phyloP scores from a whole-genome alignment of 1,284 basidiomycete genomes.

The Rhodotorula sp. region DNA sequence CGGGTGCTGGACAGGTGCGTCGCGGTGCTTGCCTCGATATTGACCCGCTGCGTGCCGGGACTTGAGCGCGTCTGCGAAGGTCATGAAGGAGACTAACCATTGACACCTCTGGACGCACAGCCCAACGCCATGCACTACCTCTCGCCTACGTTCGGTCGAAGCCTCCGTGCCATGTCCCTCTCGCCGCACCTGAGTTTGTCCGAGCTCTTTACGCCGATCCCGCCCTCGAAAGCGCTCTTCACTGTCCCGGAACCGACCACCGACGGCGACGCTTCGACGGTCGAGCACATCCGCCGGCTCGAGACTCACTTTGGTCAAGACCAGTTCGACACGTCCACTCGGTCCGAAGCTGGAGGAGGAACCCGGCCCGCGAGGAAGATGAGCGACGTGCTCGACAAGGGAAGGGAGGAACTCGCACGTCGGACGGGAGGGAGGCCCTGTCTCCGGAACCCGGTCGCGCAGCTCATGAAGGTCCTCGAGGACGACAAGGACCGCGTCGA shows the following conservation, averaged over 20 bases:
- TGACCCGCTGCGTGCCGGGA: neutral
- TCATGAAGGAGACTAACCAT: neutral
- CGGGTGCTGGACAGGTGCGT: conserved; percentile 67
- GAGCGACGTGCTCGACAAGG: neutral
- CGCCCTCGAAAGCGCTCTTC: conserved; percentile 5
- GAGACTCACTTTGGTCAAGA: conserved; percentile 15
- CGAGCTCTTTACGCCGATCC: conserved; percentile 2
- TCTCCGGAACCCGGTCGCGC: neutral
- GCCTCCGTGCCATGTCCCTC: conserved; percentile 1
- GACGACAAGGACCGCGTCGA: neutral
- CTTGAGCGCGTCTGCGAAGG: neutral
- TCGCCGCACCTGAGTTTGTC: conserved; percentile 6
- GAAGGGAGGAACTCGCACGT: neutral
- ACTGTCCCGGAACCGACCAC: conserved; percentile 1
- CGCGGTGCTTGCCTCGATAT: neutral
- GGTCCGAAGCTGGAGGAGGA: neutral
- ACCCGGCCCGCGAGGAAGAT: too few species aligned
- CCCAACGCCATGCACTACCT: conserved; percentile 23
- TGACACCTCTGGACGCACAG: neutral
- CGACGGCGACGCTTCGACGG: neutral
- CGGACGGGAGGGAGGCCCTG: neutral
- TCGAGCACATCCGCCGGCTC: conserved; percentile 5
- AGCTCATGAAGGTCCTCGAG: neutral
- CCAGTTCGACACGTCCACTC: neutral
- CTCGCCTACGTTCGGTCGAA: neutral